Percentiles rank a stretch among this genome's conserved stretches.
These are phyloP conservation scores for Besnoitia besnoiti DNA, from an alignment of 169 alveolate genomes.

Conservation along the genomic window DNA sequence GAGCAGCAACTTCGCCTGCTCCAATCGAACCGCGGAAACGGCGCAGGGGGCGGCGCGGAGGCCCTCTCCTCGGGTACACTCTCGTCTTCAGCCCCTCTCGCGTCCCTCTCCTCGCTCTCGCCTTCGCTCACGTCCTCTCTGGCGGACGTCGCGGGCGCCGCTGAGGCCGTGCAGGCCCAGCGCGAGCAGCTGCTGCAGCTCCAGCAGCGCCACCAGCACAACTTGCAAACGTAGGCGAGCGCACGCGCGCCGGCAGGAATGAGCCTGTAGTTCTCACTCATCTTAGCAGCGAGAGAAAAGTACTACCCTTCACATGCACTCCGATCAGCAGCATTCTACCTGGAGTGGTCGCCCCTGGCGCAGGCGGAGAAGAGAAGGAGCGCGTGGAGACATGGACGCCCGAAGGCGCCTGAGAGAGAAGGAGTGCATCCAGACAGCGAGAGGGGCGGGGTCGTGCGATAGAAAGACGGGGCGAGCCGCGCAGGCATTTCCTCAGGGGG, in stretches of 20 bases:
- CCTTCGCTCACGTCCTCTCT: background rate
- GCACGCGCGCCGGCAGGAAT: background rate
- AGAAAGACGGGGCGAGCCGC: no score
- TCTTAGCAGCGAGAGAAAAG: background rate
- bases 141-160: background rate
- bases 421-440: no score
- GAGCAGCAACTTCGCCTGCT: conserved; percentile 46
- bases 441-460: no score
- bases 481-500: no score
- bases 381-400: no score
- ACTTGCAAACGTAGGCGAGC: conserved; percentile 54
- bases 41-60: background rate
- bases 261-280: no score
- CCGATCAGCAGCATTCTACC: no score
- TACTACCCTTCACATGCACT: no score
- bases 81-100: background rate
- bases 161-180: background rate
- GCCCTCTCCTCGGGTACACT: background rate
- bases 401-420: no score
- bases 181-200: conserved; percentile 52
- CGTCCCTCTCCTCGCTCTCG: background rate
- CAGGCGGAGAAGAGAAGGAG: no score
- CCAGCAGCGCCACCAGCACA: conserved; percentile 64
- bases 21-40: background rate
- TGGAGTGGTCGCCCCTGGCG: no score